Evolutionary conservation across 257 asterid species (phyloP).

Genomic region (Rehmannia glutinosa): DNA sequence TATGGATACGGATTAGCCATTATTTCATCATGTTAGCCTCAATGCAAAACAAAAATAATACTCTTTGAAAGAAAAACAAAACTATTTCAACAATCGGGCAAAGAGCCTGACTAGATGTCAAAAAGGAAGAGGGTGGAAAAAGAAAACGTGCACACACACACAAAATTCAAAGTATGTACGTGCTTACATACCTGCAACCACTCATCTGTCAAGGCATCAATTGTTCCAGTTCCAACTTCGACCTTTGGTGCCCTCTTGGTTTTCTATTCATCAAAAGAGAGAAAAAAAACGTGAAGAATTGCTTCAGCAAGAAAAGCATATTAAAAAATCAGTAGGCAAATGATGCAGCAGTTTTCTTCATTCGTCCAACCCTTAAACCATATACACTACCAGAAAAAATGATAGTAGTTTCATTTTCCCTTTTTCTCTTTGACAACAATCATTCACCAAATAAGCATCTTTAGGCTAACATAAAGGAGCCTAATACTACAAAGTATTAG

Average conservation of each 20-base stretch:
- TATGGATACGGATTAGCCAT: neutral
- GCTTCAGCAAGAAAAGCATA: neutral
- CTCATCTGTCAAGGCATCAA: constrained; percentile 85
- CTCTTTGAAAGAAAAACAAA: too few relatives aligned
- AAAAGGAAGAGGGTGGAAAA: too few relatives aligned
- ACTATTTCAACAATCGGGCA: too few relatives aligned
- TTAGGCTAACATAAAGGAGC: neutral
- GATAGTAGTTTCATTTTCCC: neutral
- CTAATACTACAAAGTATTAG: neutral
- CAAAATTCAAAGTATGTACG: neutral
- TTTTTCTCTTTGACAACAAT: neutral
- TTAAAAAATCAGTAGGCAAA: neutral
- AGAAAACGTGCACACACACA: too few relatives aligned
- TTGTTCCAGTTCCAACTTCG: constrained; percentile 94
- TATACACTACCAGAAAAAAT: neutral
- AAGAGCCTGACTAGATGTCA: neutral
- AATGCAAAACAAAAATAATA: neutral
- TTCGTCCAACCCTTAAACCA: neutral
- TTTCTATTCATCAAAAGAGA: constrained; percentile 44
- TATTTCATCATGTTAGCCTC: neutral
- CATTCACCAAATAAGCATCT: neutral
- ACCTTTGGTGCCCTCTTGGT: constrained; percentile 90
- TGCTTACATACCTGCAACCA: constrained; percentile 81
- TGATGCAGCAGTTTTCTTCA: neutral
- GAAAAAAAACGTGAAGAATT: constrained; percentile 3